These are phyloP conservation scores for Rhynchosporium secalis DNA, from an alignment of 2,329 filamentous ascomycete genomes.

Conservation along the genomic window DNA sequence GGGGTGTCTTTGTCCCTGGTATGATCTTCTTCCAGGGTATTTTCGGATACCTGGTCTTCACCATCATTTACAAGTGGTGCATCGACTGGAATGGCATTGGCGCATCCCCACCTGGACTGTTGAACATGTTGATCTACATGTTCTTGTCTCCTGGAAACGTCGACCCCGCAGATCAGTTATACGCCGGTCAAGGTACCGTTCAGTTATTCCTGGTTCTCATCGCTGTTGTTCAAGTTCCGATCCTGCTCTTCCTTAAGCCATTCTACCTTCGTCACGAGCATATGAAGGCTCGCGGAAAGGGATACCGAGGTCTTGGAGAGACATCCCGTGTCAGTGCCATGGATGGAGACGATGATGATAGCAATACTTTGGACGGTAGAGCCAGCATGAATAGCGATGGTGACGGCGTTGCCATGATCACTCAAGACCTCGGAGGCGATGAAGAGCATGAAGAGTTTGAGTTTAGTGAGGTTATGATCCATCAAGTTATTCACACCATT, in stretches of 20 bases:
- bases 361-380: constrained; percentile 59
- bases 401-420: constrained; percentile 84
- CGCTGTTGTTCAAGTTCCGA: constrained; percentile 82
- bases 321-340: constrained; percentile 83
- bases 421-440: constrained; percentile 81
- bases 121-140: constrained; percentile 99
- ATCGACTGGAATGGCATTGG: constrained; percentile 74
- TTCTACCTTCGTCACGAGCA: constrained; percentile 93
- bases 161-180: constrained; percentile 65
- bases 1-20: constrained; percentile 94
- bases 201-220: constrained; percentile 79
- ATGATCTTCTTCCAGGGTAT: constrained; percentile 99
- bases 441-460: constrained; percentile 96
- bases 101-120: constrained; percentile 74
- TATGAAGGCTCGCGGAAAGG: constrained; percentile 81
- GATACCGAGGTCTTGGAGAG: constrained; percentile 93
- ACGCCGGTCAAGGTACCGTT: constrained; percentile 71
- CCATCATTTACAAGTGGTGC: constrained; percentile 96
- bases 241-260: constrained; percentile 92
- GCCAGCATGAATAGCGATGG: constrained; percentile 73
- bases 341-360: constrained; percentile 79
- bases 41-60: constrained; percentile 92
- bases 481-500: constrained; percentile 98
- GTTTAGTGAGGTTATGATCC: constrained; percentile 96
- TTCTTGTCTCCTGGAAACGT: constrained; percentile 82